Evolutionary conservation across 129 eudicot species (phyloP), one percentile per base, ranked within the genome.

Genomic region (Pittosporum tobira): DNA sequence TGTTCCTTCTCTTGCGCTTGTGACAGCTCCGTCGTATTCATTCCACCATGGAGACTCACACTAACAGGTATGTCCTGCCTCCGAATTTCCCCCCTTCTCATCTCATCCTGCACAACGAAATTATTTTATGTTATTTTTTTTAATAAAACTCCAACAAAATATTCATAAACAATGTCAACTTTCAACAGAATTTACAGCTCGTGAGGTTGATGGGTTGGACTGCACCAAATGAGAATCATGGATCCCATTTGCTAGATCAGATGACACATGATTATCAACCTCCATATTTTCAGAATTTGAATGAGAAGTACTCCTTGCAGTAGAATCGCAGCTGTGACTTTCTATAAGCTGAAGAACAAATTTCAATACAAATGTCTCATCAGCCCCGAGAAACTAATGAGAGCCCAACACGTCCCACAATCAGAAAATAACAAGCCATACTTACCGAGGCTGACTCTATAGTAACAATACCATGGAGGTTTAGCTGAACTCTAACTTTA

Each of bases 381-480:
- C 38, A 51, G 14, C 40, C 25, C 51, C 50, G 7, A 16, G 6
- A 53, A 20, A n/a, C 52, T 48, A 9, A 40, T 56, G 45, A 42
- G 14, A 25, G 14, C 37, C 6, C n/a, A 26, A 42, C 45, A n/a
- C 21, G 38, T 67, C 1, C 36, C 55, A 49, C 18, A 26, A 36
- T 10, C 13, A 25, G 12, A 43, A 2, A 49, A 40, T 4, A 49
- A 61, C 25, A 63, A 54, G 13, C 31, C 59, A 72, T 51, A 71
- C 94, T 76, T 81, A 93, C 99, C 16, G 78, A 71, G 53, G 96
- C 99, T 15, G 86, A 76, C 31, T 74, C 88, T 65, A 87, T 57
- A 6, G 71, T 72, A 45, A 93, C 84, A 63, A 81, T 73, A 31
- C 99, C 99, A 50, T 87, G 84, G 62, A 87, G 75, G 62, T 81